A percentile compares a stretch with the other conserved stretches of the same genome.
phyloP scores from a whole-genome alignment of 805 yeast genomes.

The Cyberlindnera mississippiensis region DNA sequence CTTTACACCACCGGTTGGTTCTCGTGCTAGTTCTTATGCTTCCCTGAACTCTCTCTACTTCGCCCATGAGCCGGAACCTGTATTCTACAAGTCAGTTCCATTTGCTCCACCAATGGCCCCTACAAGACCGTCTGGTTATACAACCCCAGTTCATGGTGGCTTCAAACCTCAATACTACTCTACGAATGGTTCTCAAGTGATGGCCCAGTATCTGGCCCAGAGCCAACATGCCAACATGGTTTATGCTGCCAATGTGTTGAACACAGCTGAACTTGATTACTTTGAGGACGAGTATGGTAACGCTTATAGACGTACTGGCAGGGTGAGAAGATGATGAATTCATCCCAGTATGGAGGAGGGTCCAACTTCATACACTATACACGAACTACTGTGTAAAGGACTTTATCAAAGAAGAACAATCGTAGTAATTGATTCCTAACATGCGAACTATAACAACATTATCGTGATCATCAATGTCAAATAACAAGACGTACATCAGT shows the following conservation, averaged over 20 bases:
- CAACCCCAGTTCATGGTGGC: background rate
- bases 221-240: constrained; percentile 57
- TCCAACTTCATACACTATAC: too few species aligned
- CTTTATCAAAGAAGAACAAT: too few species aligned
- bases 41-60: constrained; percentile 18
- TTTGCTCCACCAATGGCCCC: constrained; percentile 16
- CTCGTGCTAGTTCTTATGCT: constrained; percentile 18
- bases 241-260: constrained; percentile 51
- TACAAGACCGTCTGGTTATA: constrained; percentile 3
- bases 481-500: background rate
- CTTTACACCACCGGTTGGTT: constrained; percentile 8
- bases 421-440: too few species aligned
- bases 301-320: constrained; percentile 8
- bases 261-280: constrained; percentile 35
- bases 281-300: constrained; percentile 15
- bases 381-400: too few species aligned
- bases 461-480: background rate
- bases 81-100: constrained; percentile 10
- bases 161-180: constrained; percentile 7
- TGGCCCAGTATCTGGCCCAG: constrained; percentile 77
- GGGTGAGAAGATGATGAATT: constrained; percentile 7
- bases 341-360: too few species aligned
- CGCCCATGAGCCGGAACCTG: constrained; percentile 12
- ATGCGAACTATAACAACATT: too few species aligned
- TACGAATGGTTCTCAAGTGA: constrained; percentile 62